These are phyloP conservation scores for Corylus heterophylla DNA, from an alignment of 306 rosid genomes.

Conservation along the genomic window DNA sequence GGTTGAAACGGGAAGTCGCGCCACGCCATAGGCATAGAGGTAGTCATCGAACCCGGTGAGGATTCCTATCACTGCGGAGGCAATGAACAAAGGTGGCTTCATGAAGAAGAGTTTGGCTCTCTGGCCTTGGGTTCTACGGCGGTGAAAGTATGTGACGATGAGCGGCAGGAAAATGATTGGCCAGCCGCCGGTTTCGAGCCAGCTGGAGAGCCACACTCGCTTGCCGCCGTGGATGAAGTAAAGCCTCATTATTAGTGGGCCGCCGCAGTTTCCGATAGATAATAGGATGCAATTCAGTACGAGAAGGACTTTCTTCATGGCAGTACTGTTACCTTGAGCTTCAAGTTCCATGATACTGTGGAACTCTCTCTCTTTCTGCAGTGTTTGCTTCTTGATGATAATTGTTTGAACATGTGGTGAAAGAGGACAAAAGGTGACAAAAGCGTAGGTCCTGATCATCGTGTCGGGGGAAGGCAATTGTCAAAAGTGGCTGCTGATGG, in stretches of 20 bases:
- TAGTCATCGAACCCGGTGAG: constrained; percentile 66
- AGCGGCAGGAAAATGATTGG: constrained; percentile 63
- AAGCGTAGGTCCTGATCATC: background rate
- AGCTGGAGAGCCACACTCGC: constrained; percentile 68
- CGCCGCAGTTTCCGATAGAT: constrained; percentile 52
- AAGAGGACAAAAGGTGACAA: background rate
- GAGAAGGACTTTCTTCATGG: constrained; percentile 41
- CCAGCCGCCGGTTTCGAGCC: constrained; percentile 66
- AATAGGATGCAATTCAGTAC: constrained; percentile 40
- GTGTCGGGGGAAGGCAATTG: too few relatives aligned
- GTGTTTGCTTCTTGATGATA: background rate
- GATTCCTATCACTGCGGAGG: constrained; percentile 46
- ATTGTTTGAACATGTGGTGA: background rate
- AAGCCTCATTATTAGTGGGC: constrained; percentile 69
- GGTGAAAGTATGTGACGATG: constrained; percentile 30
- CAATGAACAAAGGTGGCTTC: constrained; percentile 40
- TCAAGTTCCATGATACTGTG: background rate
- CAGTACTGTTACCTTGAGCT: constrained; percentile 8
- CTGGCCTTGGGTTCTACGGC: constrained; percentile 26
- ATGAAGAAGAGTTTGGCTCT: constrained; percentile 33
- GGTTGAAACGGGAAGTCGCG: constrained; percentile 69
- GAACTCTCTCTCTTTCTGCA: background rate
- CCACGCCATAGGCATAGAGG: constrained; percentile 63
- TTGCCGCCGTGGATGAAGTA: constrained; percentile 78
- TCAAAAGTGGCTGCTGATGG: too few relatives aligned